Evolutionary conservation across 176 grass and related monocot species (phyloP), one percentile per base, ranked within the genome.

Genomic region (Coix lacrymajobi): DNA sequence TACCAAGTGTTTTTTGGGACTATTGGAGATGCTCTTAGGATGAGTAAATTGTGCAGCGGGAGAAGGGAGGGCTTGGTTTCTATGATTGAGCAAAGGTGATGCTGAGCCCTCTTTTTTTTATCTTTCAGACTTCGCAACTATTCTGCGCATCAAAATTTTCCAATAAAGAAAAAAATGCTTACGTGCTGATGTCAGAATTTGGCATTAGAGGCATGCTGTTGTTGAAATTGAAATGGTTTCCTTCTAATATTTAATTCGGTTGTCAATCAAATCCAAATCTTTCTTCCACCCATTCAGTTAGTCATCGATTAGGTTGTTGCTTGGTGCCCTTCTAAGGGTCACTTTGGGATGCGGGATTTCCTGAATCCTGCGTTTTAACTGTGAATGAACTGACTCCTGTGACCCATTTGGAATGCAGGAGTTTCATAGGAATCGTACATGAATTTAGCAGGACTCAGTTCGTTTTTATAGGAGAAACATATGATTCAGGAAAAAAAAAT

Each of bases 31-130:
- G 13, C 44, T 46, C 44, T 52, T 52, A 12, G 57, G 57, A 26
- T 28, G 24, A 61, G 57, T 61, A 61, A 25, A 11, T 61, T 11
- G 57, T 61, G 57, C n/a, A 26, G 57, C 17, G n/a, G n/a, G n/a
- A 54, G 69, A 63, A 8, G 31, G 7, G 20, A 25, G 29, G n/a
- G 34, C 6, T 30, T 16, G 40, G 72, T 20, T 83, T 69, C 31
- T 79, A 80, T 89, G 87, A 85, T 81, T 1, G 26, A 77, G 26
- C 8, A 85, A 81, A 81, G 82, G 70, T 54, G 63, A 79, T 52
- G 10, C 49, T 85, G 49, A 85, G 51, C 75, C 40, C 76, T 79
- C 10, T 66, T 66, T 37, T 14, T 66, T 66, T 37, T 22, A 9
- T 22, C 16, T 66, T 31, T 66, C 31, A 8, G 16, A 9, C 63